Evolutionary conservation across 2,329 filamentous ascomycete genomes (phyloP), one percentile per base, ranked within the genome.

Genomic region (Aureobasidium sp.): DNA sequence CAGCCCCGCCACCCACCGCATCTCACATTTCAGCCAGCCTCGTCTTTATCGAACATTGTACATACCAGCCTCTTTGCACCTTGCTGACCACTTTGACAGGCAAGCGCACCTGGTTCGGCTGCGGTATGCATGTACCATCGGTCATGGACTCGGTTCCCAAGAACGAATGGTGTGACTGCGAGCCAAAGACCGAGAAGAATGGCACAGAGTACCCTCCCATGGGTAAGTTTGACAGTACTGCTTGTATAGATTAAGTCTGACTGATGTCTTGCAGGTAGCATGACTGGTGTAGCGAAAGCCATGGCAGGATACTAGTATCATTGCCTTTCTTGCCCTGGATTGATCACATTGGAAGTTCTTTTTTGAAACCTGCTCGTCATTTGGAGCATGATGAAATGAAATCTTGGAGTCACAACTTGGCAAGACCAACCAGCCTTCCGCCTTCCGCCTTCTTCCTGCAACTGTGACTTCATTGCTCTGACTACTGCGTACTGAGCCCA

Each of bases 101-200:
- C 33, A 69, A 70, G 47, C 64, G 64, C 15, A 70, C 69, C 13
- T 73, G 70, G 70, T 70, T 65, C 62, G 70, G 70, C 49, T 73
- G 71, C 54, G 70, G 69, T 29, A 54, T 61, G 13, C 68, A 69
- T 63, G 65, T 65, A 57, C 61, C 62, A 25, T 45, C 63, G 40
- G 85, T 89, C 66, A 82, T 90, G 76, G 81, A 85, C 70, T 67
- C 71, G 27, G 71, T 89, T 45, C 78, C 84, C 4, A 74, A 77
- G 37, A 72, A 76, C 6, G 77, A 88, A 42, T 81, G 85, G 74
- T 90, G 87, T 76, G 77, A 75, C 25, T 90, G 87, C 70, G 76
- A 79, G 66, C 86, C 86, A 29, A 81, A 82, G 69, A 76, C 88
- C 64, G 80, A 84, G 68, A 76, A 77, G 42, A 79, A 82, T 60